Conservation (phyloP, 306 rosid genomes). For the Trichosanthes truncata region DNA sequence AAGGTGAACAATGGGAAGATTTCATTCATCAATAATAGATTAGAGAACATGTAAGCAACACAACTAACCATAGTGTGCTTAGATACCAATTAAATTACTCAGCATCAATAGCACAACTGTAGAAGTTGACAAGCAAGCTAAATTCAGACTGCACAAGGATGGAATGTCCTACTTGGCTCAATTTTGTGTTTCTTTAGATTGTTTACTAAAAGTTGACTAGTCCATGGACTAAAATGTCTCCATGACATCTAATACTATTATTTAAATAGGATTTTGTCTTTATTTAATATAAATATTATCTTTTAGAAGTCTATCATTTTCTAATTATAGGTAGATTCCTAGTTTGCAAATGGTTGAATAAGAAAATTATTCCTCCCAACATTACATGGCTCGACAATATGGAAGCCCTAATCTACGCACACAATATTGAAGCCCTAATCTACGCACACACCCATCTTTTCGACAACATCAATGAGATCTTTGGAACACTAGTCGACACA, state of each 20-base stretch:
- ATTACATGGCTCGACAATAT: too few relatives aligned
- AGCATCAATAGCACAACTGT: background rate
- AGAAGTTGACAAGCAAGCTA: background rate
- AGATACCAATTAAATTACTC: background rate
- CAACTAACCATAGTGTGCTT: background rate
- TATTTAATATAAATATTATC: background rate
- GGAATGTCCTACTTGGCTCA: background rate
- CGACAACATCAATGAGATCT: too few relatives aligned
- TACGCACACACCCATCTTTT: too few relatives aligned
- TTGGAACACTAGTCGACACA: background rate
- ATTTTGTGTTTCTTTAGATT: background rate
- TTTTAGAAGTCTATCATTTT: background rate
- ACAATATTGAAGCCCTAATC: too few relatives aligned
- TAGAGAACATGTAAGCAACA: conserved; percentile 1
- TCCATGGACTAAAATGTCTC: background rate
- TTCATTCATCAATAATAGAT: background rate
- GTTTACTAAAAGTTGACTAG: background rate
- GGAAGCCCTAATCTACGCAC: too few relatives aligned
- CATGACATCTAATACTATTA: background rate
- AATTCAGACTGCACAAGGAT: background rate
- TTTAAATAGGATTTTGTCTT: background rate
- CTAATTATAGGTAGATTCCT: background rate
- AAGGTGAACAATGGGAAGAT: background rate
- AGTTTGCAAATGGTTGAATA: background rate
- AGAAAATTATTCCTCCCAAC: background rate